Evolutionary conservation across 768 basidiomycete species (phyloP), one percentile per base, ranked within the genome.

Genomic region (Mycena polygramma): DNA sequence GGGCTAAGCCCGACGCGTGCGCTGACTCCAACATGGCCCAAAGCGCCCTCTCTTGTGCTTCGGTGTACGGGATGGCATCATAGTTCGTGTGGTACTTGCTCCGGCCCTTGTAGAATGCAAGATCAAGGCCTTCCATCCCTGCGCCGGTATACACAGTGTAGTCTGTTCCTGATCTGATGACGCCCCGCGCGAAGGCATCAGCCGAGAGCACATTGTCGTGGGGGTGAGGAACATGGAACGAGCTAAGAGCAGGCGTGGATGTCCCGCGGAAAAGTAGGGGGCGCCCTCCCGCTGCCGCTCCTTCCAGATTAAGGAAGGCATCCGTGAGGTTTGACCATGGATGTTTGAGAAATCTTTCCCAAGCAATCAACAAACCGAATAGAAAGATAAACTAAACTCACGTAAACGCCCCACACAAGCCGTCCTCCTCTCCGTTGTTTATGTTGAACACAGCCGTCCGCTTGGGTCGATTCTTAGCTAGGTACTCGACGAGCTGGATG

Each of bases 351-450:
- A 93, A 94, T 11, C 91, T 92, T 71, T 65, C 15, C 14, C 49
- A 37, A 45, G 52, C 37, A 43, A 35, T 15, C 26, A 39, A 57
- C 0, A 26, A 77, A 19, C 64, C 30, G 30, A 10, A 41, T 4
- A 15, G 24, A 53, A 15, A 43, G 14, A 54, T 30, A 30, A 24
- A 78, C 76, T 55, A 59, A 55, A 64, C 63, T 59, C 83, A 93
- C 87, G 85, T 83, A 75, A 90, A 90, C 10, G 93, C 91, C 26
- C 94, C 94, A 69, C 91, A 86, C 72, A 95, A 77, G 41, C 90
- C 87, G 77, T 93, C 89, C 74, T 96, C 94, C 76, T 95, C 94
- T 1, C 91, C 94, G 69, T 95, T 95, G 78, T 96, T 96, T 77
- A 94, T 87, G 74, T 95, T 94, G 83, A 95, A 94, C 5, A 96